Evolutionary conservation across 1,139 yeast species (phyloP).

Genomic region (Pichia inconspicua): DNA sequence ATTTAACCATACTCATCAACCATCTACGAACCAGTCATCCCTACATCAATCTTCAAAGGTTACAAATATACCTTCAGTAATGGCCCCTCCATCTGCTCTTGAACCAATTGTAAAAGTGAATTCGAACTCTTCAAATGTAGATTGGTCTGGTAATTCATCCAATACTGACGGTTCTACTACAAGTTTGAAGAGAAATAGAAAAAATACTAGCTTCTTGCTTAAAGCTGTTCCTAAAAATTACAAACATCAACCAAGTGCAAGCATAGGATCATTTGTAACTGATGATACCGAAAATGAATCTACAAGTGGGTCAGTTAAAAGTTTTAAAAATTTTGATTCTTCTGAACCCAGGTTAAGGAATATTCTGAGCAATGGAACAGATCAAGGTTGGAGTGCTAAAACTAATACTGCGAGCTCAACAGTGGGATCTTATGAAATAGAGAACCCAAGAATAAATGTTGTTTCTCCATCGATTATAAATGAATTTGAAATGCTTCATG

Average conservation of each 20-base stretch:
- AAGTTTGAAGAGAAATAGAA: background rate
- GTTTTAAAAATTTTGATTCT: background rate
- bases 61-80: background rate
- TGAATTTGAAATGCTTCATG: constrained; percentile 15
- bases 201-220: background rate
- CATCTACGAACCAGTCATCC: background rate
- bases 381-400: background rate
- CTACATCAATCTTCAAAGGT: background rate
- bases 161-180: background rate
- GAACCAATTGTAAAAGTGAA: background rate
- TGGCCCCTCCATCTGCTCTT: background rate
- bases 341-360: background rate
- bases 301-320: background rate
- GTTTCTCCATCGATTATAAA: constrained; percentile 8
- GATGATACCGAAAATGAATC: constrained; percentile 1
- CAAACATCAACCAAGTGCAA: constrained; percentile 2
- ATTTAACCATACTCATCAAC: background rate
- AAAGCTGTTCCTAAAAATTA: background rate
- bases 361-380: background rate
- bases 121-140: background rate
- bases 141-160: background rate
- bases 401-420: background rate
- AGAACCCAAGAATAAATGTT: constrained; percentile 2
- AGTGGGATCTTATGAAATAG: background rate
- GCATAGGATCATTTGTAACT: background rate